phyloP scores from a whole-genome alignment of 768 basidiomycete species.

The Dendrothele bispora region DNA sequence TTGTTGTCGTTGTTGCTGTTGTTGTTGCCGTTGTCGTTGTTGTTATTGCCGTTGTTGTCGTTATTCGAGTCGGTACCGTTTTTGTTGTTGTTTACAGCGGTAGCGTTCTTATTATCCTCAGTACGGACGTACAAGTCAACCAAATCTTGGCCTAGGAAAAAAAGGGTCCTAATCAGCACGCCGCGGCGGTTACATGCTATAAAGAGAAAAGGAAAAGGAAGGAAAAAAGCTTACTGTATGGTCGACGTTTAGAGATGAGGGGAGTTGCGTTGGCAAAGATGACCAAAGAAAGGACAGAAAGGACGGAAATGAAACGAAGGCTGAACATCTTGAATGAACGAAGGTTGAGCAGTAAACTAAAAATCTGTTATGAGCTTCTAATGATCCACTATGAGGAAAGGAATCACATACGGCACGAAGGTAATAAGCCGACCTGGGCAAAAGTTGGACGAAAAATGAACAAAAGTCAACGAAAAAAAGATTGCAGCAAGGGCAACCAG shows the following conservation, averaged over 20 bases:
- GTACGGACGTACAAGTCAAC: slow-evolving; percentile 4
- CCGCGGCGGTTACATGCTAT: background rate
- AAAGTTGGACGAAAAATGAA: slow-evolving; percentile 2
- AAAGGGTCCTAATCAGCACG: too few species aligned
- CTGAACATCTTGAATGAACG: background rate
- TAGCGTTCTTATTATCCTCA: background rate
- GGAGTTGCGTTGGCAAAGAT: background rate
- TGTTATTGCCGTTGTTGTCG: background rate
- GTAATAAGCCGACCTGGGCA: slow-evolving; percentile 6
- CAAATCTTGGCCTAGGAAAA: background rate
- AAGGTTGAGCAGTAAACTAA: background rate
- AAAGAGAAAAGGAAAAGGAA: background rate
- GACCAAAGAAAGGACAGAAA: slow-evolving; percentile 3
- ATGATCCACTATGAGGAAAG: background rate
- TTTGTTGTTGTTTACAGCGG: background rate
- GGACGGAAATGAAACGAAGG: background rate
- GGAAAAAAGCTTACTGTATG: slow-evolving; percentile 1
- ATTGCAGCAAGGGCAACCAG: slow-evolving; percentile 1
- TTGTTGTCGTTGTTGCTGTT: too few species aligned
- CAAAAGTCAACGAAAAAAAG: slow-evolving; percentile 1
- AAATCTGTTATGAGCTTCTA: background rate
- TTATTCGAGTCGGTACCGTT: background rate
- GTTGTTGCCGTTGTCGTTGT: too few species aligned
- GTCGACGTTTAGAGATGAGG: slow-evolving; percentile 3
- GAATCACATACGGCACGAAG: background rate